phyloP scores from a whole-genome alignment of 2,329 filamentous ascomycete genomes.

The Cryoendolithus antarcticus region DNA sequence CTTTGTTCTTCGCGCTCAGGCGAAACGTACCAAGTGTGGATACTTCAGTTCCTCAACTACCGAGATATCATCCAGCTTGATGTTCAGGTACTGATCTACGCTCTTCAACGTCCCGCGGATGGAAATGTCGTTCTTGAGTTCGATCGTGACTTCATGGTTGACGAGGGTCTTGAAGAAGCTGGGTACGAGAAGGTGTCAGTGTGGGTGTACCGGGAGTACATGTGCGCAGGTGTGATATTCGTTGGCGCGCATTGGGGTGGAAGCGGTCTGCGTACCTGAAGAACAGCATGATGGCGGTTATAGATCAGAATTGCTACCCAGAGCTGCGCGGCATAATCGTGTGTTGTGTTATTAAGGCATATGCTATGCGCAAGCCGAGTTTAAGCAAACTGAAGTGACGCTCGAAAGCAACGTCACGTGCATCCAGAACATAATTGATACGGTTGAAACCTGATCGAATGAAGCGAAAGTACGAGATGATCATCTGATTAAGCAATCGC shows the following conservation, averaged over 20 bases:
- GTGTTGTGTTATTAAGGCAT: too few species aligned
- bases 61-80: constrained; percentile 91
- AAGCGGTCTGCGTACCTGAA: constrained; percentile 15
- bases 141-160: constrained; percentile 91
- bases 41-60: constrained; percentile 91
- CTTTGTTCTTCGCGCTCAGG: not conserved
- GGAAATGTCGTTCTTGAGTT: constrained; percentile 98
- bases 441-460: too few species aligned
- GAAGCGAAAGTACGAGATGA: too few species aligned
- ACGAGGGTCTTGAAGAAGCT: constrained; percentile 99
- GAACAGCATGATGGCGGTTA: constrained; percentile 19
- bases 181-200: constrained; percentile 7
- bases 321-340: too few species aligned
- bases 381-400: too few species aligned
- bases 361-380: too few species aligned
- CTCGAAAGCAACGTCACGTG: too few species aligned
- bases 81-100: constrained; percentile 97
- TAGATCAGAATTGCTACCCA: constrained; percentile 4
- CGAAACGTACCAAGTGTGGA: constrained; percentile 60
- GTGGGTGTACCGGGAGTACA: not conserved
- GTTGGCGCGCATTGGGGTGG: not conserved
- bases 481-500: too few species aligned
- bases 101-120: constrained; percentile 92
- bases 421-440: too few species aligned
- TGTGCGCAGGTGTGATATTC: not conserved